A percentile compares a stretch with the other conserved stretches of the same genome.
Evolutionary conservation across 2,329 filamentous ascomycete species (phyloP).

Genomic region (Blastomyces percursus): DNA sequence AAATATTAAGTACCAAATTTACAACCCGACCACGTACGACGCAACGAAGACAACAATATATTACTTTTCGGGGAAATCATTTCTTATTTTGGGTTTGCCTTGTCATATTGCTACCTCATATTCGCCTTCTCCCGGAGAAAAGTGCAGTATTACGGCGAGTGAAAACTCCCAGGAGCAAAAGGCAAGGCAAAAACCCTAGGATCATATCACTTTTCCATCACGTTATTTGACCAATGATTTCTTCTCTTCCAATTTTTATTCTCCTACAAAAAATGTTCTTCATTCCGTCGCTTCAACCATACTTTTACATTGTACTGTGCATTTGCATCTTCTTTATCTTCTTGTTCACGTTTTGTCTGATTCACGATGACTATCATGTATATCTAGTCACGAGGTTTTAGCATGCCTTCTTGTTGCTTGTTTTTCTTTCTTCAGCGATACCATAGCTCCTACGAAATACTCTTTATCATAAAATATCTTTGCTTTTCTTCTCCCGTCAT

Average conservation of each 20-base stretch:
- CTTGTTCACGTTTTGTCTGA: neutral
- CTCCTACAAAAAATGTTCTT: neutral
- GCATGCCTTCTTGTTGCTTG: neutral
- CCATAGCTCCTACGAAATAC: neutral
- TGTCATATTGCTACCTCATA: neutral
- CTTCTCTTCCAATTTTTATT: neutral
- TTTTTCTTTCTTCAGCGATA: neutral
- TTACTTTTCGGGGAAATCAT: slow-evolving; percentile 8
- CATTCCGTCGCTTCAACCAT: neutral
- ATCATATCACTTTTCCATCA: neutral
- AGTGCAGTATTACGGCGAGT: slow-evolving; percentile 21
- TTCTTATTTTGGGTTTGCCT: slow-evolving; percentile 29
- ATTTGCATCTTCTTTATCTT: neutral
- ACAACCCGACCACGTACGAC: neutral
- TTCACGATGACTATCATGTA: neutral
- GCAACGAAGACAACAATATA: neutral
- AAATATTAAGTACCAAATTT: neutral
- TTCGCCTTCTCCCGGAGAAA: neutral
- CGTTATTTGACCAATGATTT: neutral
- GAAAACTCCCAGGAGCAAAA: neutral
- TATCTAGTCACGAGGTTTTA: neutral
- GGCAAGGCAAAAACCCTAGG: neutral
- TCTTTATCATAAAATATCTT: neutral
- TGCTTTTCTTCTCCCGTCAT: neutral
- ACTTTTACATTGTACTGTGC: neutral